Evolutionary conservation across 768 basidiomycete species (phyloP).

Genomic region (Termitomyces sp.): DNA sequence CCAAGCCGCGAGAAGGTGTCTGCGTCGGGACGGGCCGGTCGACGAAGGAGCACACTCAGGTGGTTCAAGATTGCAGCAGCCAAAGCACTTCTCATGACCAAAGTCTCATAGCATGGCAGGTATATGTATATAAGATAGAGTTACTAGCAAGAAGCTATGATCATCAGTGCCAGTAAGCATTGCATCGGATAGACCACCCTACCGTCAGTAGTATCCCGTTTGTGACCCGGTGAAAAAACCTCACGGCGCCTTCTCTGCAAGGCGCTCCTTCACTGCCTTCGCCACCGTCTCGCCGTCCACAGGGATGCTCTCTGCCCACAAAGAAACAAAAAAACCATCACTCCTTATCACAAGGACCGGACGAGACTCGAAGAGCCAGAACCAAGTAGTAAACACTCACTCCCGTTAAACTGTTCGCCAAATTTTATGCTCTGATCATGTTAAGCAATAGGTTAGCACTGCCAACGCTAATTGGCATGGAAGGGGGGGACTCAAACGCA

Average conservation of each 20-base stretch:
- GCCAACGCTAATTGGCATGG: constrained; percentile 1
- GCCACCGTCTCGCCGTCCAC: constrained; percentile 55
- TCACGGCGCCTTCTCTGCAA: constrained; percentile 15
- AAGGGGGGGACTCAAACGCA: not conserved
- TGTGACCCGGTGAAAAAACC: no score
- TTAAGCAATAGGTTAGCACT: not conserved
- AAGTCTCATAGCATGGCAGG: constrained; percentile 6
- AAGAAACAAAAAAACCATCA: no score
- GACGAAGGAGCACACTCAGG: not conserved
- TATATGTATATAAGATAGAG: constrained; percentile 4
- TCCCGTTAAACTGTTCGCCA: constrained; percentile 16
- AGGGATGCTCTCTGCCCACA: constrained; percentile 38
- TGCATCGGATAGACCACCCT: not conserved
- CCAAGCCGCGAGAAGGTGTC: constrained; percentile 4
- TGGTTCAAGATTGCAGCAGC: no score
- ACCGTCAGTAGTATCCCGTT: no score
- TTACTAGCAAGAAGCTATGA: not conserved
- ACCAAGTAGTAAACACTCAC: constrained; percentile 11
- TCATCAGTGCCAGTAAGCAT: not conserved
- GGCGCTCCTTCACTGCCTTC: constrained; percentile 51
- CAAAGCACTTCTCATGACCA: constrained; percentile 2
- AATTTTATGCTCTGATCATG: constrained; percentile 14
- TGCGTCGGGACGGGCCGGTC: constrained; percentile 5
- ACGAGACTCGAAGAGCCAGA: not conserved
- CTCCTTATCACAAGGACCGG: not conserved